phyloP scores from a whole-genome alignment of 1,284 basidiomycete species.

The Termitomyces sp. region DNA sequence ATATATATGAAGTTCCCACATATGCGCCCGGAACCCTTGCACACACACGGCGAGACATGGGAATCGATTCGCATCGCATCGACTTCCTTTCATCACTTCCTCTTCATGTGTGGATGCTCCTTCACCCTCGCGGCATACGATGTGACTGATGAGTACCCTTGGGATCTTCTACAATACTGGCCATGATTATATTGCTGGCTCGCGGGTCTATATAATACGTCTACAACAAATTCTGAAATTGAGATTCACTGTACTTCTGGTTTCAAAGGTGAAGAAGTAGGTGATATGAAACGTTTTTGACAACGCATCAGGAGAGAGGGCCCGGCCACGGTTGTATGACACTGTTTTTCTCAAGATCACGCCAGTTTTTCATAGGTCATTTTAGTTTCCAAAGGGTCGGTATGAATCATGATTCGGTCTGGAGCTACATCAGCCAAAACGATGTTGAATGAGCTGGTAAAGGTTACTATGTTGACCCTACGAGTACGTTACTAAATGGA shows the following conservation, averaged over 20 bases:
- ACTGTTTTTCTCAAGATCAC: background rate
- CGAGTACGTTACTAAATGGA: conserved; percentile 57
- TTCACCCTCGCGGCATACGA: background rate
- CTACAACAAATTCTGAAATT: conserved; percentile 84
- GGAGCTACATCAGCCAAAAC: conserved; percentile 86
- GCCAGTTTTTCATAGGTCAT: conserved; percentile 8
- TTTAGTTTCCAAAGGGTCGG: conserved; percentile 78
- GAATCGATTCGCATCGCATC: too few relatives aligned
- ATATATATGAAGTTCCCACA: background rate
- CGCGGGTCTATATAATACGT: conserved; percentile 80
- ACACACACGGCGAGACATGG: background rate
- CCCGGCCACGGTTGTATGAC: conserved; percentile 70
- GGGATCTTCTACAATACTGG: conserved; percentile 82
- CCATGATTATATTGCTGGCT: conserved; percentile 87
- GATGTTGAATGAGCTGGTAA: conserved; percentile 56
- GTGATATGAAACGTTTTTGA: conserved; percentile 81
- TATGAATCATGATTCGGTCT: conserved; percentile 88
- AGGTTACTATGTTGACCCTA: conserved; percentile 75
- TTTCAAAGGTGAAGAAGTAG: conserved; percentile 63
- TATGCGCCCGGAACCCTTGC: background rate
- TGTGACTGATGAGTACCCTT: conserved; percentile 34
- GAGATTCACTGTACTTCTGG: conserved; percentile 65
- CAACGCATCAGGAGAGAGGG: conserved; percentile 68
- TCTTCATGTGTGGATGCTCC: background rate
- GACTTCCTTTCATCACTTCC: too few relatives aligned